These are phyloP conservation scores for Entomortierella beljakovae DNA, from an alignment of 192 early-diverging fungal genomes.

Conservation along the genomic window DNA sequence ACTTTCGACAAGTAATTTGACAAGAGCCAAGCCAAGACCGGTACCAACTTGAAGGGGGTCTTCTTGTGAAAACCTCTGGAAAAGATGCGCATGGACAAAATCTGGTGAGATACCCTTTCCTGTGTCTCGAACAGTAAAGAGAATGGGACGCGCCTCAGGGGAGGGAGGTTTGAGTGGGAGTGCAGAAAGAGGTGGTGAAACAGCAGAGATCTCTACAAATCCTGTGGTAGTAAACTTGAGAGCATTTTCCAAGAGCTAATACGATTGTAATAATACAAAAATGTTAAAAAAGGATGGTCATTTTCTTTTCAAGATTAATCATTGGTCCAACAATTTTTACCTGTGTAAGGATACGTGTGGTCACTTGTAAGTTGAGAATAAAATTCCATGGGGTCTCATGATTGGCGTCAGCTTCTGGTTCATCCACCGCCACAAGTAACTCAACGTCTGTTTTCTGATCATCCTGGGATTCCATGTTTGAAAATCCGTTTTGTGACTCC, in stretches of 20 bases:
- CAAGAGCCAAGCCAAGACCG: constrained; percentile 60
- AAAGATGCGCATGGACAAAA: constrained; percentile 55
- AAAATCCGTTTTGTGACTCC: neutral
- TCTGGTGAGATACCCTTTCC: constrained; percentile 58
- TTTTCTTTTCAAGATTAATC: neutral
- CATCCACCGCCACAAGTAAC: constrained; percentile 26
- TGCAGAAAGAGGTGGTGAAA: constrained; percentile 16
- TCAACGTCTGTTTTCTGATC: constrained; percentile 13
- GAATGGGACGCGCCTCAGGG: constrained; percentile 30
- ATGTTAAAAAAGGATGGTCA: neutral
- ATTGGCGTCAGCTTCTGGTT: constrained; percentile 8
- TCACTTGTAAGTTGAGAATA: constrained; percentile 16
- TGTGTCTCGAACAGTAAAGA: constrained; percentile 63
- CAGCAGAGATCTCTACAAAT: constrained; percentile 57
- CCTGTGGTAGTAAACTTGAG: constrained; percentile 65
- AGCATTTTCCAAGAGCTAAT: constrained; percentile 51
- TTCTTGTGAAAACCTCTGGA: constrained; percentile 63
- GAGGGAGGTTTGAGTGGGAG: constrained; percentile 28
- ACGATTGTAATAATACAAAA: constrained; percentile 2
- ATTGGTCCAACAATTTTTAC: constrained; percentile 1
- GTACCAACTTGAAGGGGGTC: constrained; percentile 61
- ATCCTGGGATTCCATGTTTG: neutral
- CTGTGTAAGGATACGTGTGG: constrained; percentile 35
- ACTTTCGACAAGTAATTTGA: constrained; percentile 54
- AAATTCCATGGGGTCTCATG: constrained; percentile 25